These are phyloP conservation scores for Xylariaceae sp. DNA, from an alignment of 2,329 filamentous ascomycete species.

Conservation along the genomic window DNA sequence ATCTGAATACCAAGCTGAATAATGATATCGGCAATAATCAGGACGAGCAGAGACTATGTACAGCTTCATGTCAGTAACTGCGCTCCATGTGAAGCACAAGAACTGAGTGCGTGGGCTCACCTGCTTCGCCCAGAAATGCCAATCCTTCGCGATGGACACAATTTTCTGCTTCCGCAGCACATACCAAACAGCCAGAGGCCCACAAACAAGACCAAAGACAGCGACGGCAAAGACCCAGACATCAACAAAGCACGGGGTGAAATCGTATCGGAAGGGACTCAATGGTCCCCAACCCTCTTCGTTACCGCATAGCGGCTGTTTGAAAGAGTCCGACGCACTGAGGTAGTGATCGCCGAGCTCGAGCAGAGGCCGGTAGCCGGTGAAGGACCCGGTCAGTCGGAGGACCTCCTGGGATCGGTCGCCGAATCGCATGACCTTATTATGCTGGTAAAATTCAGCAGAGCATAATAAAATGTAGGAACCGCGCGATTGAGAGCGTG, in stretches of 20 bases:
- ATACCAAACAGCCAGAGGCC: constrained; percentile 73
- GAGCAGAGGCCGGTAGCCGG: constrained; percentile 48
- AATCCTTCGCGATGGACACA: constrained; percentile 68
- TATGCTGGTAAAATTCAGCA: constrained; percentile 21
- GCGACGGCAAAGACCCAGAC: constrained; percentile 78
- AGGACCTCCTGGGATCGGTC: constrained; percentile 43
- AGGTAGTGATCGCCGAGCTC: constrained; percentile 58
- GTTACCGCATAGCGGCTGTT: constrained; percentile 79
- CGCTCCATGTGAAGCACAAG: neutral
- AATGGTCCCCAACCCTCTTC: constrained; percentile 92
- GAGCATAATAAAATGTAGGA: constrained; percentile 28
- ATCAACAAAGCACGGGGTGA: constrained; percentile 96
- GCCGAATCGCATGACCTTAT: constrained; percentile 36
- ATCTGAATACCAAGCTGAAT: constrained; percentile 75
- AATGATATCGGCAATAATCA: constrained; percentile 62
- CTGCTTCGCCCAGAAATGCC: constrained; percentile 91
- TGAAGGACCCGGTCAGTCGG: constrained; percentile 55
- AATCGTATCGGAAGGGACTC: constrained; percentile 81
- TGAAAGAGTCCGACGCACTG: constrained; percentile 41
- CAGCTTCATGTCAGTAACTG: constrained; percentile 5
- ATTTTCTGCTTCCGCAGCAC: constrained; percentile 65
- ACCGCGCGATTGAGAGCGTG: constrained; percentile 31
- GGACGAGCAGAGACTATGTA: constrained; percentile 30
- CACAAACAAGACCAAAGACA: constrained; percentile 71
- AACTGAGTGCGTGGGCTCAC: constrained; percentile 43